These are phyloP conservation scores for Xylaria acuta DNA, from an alignment of 495 filamentous ascomycete species.

Conservation along the genomic window DNA sequence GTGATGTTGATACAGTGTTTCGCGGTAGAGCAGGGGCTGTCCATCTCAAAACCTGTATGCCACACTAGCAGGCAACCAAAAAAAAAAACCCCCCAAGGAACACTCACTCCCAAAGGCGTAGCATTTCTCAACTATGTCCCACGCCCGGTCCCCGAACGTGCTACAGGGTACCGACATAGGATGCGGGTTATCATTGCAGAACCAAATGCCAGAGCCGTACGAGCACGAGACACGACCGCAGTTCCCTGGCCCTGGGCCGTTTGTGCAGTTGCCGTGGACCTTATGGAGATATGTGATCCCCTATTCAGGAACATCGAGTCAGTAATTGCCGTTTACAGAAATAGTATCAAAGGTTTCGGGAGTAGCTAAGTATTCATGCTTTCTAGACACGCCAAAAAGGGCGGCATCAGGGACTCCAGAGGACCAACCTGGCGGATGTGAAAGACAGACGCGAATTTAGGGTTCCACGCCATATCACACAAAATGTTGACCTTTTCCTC, in stretches of 20 bases:
- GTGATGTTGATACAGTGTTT: neutral
- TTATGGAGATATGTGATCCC: slow-evolving; percentile 24
- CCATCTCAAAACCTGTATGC: neutral
- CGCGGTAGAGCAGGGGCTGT: neutral
- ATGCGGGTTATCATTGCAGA: slow-evolving; percentile 25
- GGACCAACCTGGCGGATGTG: slow-evolving; percentile 12
- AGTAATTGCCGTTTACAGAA: neutral
- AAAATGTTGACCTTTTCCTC: slow-evolving; percentile 2
- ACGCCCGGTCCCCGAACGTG: slow-evolving; percentile 22
- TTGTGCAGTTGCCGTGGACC: slow-evolving; percentile 20
- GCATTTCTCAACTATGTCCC: slow-evolving; percentile 23
- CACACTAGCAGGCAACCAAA: neutral
- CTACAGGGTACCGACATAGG: slow-evolving; percentile 26
- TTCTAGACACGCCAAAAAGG: neutral
- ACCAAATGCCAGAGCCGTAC: slow-evolving; percentile 26
- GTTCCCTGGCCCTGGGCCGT: slow-evolving; percentile 21
- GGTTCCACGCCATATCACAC: slow-evolving; percentile 19
- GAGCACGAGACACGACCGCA: slow-evolving; percentile 25
- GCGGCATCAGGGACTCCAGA: neutral
- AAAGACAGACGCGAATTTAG: slow-evolving; percentile 22
- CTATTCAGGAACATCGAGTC: neutral
- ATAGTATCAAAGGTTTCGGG: neutral
- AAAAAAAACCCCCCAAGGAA: neutral
- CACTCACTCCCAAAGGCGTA: slow-evolving; percentile 21
- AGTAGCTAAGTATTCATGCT: neutral